Base-by-base conservation (phyloP, 2,329 filamentous ascomycete genomes). In the Colletotrichum paranaense region DNA sequence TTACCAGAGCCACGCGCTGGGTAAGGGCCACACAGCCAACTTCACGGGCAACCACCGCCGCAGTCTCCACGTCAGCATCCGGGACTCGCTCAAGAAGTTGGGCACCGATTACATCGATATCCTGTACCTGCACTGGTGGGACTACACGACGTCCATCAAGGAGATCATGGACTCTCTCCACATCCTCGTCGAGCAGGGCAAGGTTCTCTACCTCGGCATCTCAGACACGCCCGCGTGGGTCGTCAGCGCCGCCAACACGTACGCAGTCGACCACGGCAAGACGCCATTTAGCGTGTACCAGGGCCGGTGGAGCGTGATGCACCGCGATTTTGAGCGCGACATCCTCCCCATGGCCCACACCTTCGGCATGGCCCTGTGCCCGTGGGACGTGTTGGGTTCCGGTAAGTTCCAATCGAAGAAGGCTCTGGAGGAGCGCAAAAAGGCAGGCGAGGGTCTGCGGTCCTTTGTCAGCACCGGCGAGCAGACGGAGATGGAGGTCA, bases 381-480 rank as follows among this genome's bases (percentile, higher is more conserved):
- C 91, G 0, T 93, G 90, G 90, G 90, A 89, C 64, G 88, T 87
- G 0, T 80, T 91, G 11, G 89, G 89, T n/a, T 85, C 81, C 81
- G 88, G 88, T 58, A 82, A 83, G 67, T 87, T 89, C 80, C 85
- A 88, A 78, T 82, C 83, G 14, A 78, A 79, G 63, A 81, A 80
- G 68, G 77, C 78, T 57, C 52, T 84, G 56, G 80, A 82, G 70
- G 76, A 79, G 73, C 76, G 80, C 32, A 75, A 76, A 73, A 67
- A 79, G 7, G 35, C 62, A 1, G 85, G 84, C 38, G 86, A 88
- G 79, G 83, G 80, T 67, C 81, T 80, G 74, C 84, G 77, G 74
- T 71, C 26, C 16, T 63, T 80, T 14, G 67, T 78, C 4, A 64
- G 59, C 49, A 62, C 67, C 0, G 76, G 82, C 74, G 63, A 75